Percentiles rank a stretch among this genome's conserved stretches.
Evolutionary conservation across 2,329 filamentous ascomycete species (phyloP).

Genomic region (Cercospora nicotianae): DNA sequence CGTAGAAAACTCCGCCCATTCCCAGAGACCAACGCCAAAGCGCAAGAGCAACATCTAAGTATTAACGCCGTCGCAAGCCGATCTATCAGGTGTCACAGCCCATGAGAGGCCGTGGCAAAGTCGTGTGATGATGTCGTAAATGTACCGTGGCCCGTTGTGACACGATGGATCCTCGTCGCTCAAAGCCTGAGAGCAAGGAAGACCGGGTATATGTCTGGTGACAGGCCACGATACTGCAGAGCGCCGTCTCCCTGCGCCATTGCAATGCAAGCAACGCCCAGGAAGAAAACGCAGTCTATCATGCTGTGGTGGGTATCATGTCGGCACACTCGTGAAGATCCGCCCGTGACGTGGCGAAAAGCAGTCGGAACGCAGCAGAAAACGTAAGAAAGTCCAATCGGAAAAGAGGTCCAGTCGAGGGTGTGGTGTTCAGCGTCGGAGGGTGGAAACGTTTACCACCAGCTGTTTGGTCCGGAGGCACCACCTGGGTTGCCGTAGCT

Average conservation of each 20-base stretch:
- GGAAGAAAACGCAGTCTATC: constrained; percentile 33
- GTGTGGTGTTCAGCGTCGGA: constrained; percentile 12
- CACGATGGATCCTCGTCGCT: constrained; percentile 25
- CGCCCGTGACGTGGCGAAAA: constrained; percentile 24
- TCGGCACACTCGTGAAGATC: constrained; percentile 31
- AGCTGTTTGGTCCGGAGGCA: constrained; percentile 30
- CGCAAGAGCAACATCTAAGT: constrained; percentile 18
- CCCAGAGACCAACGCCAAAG: constrained; percentile 13
- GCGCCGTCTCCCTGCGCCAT: constrained; percentile 29
- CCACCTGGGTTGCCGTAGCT: constrained; percentile 33
- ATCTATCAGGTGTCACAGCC: constrained; percentile 28
- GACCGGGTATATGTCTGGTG: constrained; percentile 13
- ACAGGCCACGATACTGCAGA: constrained; percentile 28
- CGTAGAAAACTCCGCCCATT: constrained; percentile 15
- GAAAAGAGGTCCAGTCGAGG: constrained; percentile 13
- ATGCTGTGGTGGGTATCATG: constrained; percentile 33
- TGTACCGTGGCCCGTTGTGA: constrained; percentile 27
- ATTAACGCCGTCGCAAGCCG: constrained; percentile 28
- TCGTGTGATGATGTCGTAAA: constrained; percentile 28
- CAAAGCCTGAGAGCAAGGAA: constrained; percentile 28
- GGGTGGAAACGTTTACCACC: constrained; percentile 27
- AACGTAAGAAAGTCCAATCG: constrained; percentile 16
- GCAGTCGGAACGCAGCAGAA: constrained; percentile 22
- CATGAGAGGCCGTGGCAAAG: constrained; percentile 16
- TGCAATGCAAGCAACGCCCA: constrained; percentile 30